These are phyloP conservation scores for Melampsora americana DNA, from an alignment of 1,284 basidiomycete genomes.

Conservation along the genomic window DNA sequence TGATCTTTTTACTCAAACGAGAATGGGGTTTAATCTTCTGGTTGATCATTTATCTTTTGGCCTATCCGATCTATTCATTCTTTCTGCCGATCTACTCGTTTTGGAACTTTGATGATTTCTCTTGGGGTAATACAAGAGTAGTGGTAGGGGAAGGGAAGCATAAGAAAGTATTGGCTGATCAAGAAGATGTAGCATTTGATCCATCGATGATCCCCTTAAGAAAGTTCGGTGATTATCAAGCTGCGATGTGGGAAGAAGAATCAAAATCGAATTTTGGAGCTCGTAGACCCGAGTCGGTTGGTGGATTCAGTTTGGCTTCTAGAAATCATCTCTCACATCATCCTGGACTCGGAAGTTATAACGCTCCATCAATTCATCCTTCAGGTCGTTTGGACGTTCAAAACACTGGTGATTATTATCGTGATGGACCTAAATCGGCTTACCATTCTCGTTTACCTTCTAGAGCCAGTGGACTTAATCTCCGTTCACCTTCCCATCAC, in stretches of 20 bases:
- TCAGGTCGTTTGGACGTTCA: not conserved
- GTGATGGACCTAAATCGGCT: slow-evolving; percentile 32
- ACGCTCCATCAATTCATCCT: not conserved
- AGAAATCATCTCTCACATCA: slow-evolving; percentile 7
- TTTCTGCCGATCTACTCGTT: slow-evolving; percentile 97
- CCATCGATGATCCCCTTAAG: slow-evolving; percentile 97
- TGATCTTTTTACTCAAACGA: slow-evolving; percentile 93
- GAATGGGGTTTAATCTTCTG: slow-evolving; percentile 98
- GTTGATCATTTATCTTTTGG: slow-evolving; percentile 91
- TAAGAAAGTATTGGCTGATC: slow-evolving; percentile 84
- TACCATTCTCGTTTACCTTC: slow-evolving; percentile 9
- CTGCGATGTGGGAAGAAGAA: slow-evolving; percentile 47
- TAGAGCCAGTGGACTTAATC: slow-evolving; percentile 24
- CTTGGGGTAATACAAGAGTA: slow-evolving; percentile 92
- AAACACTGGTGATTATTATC: slow-evolving; percentile 20
- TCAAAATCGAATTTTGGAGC: slow-evolving; percentile 17
- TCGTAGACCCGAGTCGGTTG: slow-evolving; percentile 32
- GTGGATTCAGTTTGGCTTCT: slow-evolving; percentile 40
- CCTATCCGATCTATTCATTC: slow-evolving; percentile 91
- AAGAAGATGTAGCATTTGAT: slow-evolving; percentile 92
- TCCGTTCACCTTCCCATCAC: slow-evolving; percentile 37
- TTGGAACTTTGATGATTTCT: slow-evolving; percentile 99
- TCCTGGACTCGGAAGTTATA: not conserved
- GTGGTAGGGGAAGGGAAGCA: slow-evolving; percentile 94
- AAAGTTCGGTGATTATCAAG: slow-evolving; percentile 80